Conservation (phyloP, 805 yeast genomes). For the Spathaspora sp. region DNA sequence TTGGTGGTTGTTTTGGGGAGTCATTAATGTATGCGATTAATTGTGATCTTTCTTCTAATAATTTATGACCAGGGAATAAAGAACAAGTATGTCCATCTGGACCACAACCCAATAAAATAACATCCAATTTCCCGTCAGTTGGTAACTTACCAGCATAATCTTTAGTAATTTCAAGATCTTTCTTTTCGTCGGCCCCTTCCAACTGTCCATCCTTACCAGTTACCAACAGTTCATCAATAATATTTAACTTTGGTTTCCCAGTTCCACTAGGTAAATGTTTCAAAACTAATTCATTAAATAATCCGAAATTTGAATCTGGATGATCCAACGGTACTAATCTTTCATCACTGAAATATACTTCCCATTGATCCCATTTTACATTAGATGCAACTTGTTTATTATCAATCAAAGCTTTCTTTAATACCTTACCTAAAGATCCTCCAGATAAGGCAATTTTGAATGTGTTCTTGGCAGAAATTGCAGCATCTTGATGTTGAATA, state of each 20-base stretch:
- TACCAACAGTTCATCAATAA: conserved; percentile 63
- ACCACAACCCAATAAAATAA: conserved; percentile 83
- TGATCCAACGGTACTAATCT: conserved; percentile 80
- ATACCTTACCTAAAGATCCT: conserved; percentile 80
- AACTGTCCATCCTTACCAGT: conserved; percentile 44
- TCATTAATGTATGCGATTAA: conserved; percentile 66
- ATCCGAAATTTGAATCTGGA: conserved; percentile 82
- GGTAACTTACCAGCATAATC: conserved; percentile 64
- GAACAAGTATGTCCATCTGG: conserved; percentile 97
- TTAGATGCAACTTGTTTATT: conserved; percentile 40
- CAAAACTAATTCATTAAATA: conserved; percentile 64
- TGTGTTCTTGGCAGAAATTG: conserved; percentile 39
- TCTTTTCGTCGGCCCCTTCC: conserved; percentile 44
- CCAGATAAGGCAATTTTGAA: conserved; percentile 87
- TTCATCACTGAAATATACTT: conserved; percentile 85
- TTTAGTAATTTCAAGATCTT: conserved; percentile 49
- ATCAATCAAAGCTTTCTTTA: conserved; percentile 63
- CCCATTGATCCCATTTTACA: conserved; percentile 72
- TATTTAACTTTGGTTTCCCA: conserved; percentile 54
- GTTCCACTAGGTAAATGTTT: conserved; percentile 39
- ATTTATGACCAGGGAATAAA: conserved; percentile 77
- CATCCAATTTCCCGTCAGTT: conserved; percentile 44
- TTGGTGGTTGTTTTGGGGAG: conserved; percentile 92
- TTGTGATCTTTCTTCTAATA: conserved; percentile 51
- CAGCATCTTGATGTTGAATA: conserved; percentile 57